Base-by-base conservation (phyloP, 2,329 filamentous ascomycete species). In the Thyridium curvatum region DNA sequence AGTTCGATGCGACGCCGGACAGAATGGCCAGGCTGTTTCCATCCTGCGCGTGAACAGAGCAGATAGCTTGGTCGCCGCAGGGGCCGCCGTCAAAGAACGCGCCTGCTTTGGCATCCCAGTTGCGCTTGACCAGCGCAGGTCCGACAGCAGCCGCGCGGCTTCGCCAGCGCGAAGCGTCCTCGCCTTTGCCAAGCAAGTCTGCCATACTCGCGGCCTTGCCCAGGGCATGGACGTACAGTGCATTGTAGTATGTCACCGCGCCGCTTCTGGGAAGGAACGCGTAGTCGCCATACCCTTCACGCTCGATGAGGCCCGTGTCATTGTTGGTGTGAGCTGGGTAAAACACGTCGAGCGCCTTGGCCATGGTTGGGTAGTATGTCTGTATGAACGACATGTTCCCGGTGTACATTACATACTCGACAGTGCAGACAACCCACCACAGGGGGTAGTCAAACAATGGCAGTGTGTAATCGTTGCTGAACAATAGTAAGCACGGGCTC, bases 201-300 rank as follows among this genome's bases (percentile, higher is more conserved):
- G 69, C 68, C 2, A 73, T 61, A 2, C 56, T 51, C 2, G 69
- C 66, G 6, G 68, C 66, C n/a, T 62, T 57, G 1, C 54, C 49
- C 1, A 74, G 56, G 0, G 70, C 68, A 7, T 66, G 56, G 3
- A 70, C 61, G 40, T 74, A 73, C 3, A 74, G 56, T 1, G 67
- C 68, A 41, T 69, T 75, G 60, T 73, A 74, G 43, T 75, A 75
- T 0, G 68, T 71, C 16, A 72, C 63, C 2, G 66, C 54, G 0
- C 71, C 71, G 16, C 53, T 60, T 4, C 71, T 61, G 1, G 60
- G 59, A 2, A 74, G 51, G 45, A 75, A 75, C 1, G 69, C 71
- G 45, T 67, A 75, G 48, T 75, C 71, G 4, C 71, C 71, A 41
- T 71, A 71, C 2, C 56, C 58, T 5, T 52, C 56, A 3, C 58